Conservation (phyloP, 176 grass and related monocot genomes). For the Dactylis glomerata region DNA sequence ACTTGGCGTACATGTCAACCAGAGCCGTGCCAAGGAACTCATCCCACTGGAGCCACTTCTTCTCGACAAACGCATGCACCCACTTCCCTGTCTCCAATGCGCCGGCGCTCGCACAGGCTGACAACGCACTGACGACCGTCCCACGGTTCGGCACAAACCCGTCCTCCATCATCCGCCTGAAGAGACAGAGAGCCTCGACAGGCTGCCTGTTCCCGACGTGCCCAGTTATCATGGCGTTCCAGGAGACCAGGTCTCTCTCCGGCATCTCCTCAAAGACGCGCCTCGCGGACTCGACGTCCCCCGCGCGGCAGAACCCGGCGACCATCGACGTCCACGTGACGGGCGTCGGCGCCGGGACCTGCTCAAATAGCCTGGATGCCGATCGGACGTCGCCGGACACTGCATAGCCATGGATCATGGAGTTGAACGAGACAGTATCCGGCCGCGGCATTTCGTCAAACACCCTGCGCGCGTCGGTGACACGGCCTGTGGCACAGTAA, state of each 20-base stretch:
- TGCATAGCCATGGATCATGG: conserved; percentile 21
- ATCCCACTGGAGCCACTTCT: neutral
- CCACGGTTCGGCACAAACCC: neutral
- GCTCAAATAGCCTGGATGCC: neutral
- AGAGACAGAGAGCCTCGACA: conserved; percentile 2
- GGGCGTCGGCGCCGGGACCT: neutral
- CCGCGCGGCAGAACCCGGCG: neutral
- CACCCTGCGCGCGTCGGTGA: neutral
- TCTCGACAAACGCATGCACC: neutral
- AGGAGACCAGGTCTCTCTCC: neutral
- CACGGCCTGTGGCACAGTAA: neutral
- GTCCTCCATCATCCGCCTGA: neutral
- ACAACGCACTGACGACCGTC: neutral
- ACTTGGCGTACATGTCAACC: conserved; percentile 23
- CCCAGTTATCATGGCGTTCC: conserved; percentile 7
- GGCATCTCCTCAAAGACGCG: conserved; percentile 8
- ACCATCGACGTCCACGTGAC: conserved; percentile 13
- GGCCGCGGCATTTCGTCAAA: neutral
- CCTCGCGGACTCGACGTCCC: neutral
- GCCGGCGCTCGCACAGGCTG: neutral
- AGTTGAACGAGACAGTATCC: conserved; percentile 15
- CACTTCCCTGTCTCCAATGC: conserved; percentile 1
- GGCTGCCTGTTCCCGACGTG: neutral
- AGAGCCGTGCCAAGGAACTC: neutral
- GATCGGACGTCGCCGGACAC: neutral